phyloP scores from a whole-genome alignment of 768 basidiomycete species.

The Pisolithus tinctorius region DNA sequence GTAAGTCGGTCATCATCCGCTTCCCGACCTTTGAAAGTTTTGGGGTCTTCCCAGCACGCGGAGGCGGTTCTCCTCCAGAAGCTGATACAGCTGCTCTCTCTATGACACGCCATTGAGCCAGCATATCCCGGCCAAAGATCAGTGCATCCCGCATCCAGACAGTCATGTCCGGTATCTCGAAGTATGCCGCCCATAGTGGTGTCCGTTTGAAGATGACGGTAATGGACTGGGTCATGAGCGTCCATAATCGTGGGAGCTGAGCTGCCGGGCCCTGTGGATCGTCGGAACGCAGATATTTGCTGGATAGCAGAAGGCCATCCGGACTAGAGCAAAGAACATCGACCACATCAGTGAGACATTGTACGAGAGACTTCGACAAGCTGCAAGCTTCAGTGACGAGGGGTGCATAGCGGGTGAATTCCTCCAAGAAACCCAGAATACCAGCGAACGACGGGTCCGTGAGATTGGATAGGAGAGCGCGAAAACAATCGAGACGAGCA shows the following conservation, averaged over 20 bases:
- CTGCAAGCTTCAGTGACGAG: conserved; percentile 79
- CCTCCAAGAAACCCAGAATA: conserved; percentile 57
- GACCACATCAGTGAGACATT: conserved; percentile 87
- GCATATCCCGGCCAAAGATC: conserved; percentile 83
- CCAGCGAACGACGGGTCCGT: conserved; percentile 66
- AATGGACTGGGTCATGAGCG: conserved; percentile 70
- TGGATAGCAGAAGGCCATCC: conserved; percentile 61
- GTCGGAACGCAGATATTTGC: conserved; percentile 40
- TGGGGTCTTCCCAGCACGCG: conserved; percentile 24
- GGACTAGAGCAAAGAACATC: conserved; percentile 75
- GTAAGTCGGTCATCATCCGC: conserved; percentile 72
- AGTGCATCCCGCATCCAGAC: conserved; percentile 98
- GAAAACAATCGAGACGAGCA: conserved; percentile 81
- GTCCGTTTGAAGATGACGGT: conserved; percentile 82
- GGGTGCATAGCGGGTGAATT: conserved; percentile 57
- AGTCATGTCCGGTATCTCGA: conserved; percentile 80
- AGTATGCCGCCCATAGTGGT: conserved; percentile 73
- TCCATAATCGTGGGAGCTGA: conserved; percentile 70
- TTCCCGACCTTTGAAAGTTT: conserved; percentile 57
- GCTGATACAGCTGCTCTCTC: conserved; percentile 47
- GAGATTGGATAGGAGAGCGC: conserved; percentile 62
- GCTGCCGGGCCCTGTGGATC: conserved; percentile 42
- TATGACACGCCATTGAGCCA: conserved; percentile 74
- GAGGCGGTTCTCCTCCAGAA: conserved; percentile 13
- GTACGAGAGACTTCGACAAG: conserved; percentile 84